Conservation (phyloP, 2,329 filamentous ascomycete species). For the Talaromyces sp. region DNA sequence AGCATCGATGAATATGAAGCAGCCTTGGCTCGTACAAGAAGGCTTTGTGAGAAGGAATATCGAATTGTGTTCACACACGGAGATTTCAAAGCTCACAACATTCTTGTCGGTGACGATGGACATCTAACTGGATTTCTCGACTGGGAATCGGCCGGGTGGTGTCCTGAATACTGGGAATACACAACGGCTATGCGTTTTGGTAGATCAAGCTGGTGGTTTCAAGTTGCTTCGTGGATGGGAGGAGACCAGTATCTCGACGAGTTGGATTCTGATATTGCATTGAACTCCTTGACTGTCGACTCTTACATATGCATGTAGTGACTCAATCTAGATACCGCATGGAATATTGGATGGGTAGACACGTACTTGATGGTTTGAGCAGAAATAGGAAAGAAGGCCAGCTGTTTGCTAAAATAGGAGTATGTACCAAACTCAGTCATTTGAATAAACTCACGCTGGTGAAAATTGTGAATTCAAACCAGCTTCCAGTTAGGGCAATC, state of each 20-base stretch:
- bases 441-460: not conserved
- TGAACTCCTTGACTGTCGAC: conserved; percentile 24
- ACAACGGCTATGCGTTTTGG: conserved; percentile 26
- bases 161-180: conserved; percentile 28
- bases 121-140: conserved; percentile 28
- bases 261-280: conserved; percentile 21
- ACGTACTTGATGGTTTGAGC: too few species aligned
- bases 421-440: not conserved
- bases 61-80: conserved; percentile 27
- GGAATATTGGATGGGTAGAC: too few species aligned
- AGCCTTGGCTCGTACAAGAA: conserved; percentile 25
- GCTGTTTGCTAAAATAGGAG: not conserved
- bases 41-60: conserved; percentile 18
- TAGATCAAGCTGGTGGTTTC: conserved; percentile 24
- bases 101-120: conserved; percentile 22
- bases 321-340: not conserved
- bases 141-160: conserved; percentile 27
- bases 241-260: conserved; percentile 23
- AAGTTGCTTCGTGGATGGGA: conserved; percentile 22
- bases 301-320: conserved; percentile 22
- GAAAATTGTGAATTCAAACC: not conserved
- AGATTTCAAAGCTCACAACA: conserved; percentile 26
- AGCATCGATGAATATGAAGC: conserved; percentile 27
- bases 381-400: too few species aligned
- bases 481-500: not conserved